Evolutionary conservation across 768 basidiomycete species (phyloP), one percentile per base, ranked within the genome.

Genomic region (Tremella mesenterica): DNA sequence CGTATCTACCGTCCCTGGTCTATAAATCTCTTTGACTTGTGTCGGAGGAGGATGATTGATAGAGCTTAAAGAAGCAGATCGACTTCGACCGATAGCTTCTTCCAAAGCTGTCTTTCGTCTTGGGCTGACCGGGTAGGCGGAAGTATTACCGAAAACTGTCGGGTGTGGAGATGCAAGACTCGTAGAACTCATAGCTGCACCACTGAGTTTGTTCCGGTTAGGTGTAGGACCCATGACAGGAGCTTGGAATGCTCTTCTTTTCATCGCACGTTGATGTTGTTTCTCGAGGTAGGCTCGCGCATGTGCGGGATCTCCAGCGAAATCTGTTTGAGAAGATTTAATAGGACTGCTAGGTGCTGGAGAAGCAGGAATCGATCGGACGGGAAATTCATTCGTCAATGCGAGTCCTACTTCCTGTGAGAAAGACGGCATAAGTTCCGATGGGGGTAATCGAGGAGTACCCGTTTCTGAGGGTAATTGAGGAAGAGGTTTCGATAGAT

Each of bases 251-350:
- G 67, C 67, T 7, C 63, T 45, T 39, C 60, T 61, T 1, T 61
- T 69, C 21, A 36, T 51, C 2, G 64, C 64, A 10, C 61, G 52
- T 39, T 66, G 67, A 44, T 69, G 67, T 43, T 69, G 64, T 52
- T 64, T 66, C 7, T 54, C 64, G 7, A 69, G 44, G 12, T 56
- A 47, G 3, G 64, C 61, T 38, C 67, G 20, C 16, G 67, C 62
- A 18, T 54, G 58, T 2, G 61, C 51, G 7, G 67, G 53, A 20
- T 55, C 53, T 21, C 45, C 46, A n/a, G 52, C 56, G 44, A 29
- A 45, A 38, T 49, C 29, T 10, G 45, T 9, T 3, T 31, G 29
- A 16, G 29, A 27, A 29, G 20, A 23, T 36, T 13, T 21, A n/a
- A 16, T 16, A 23, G 21, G 49, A 5, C 4, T 50, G 20, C 44